These are phyloP conservation scores for Beauveria brongniartii DNA, from an alignment of 2,329 filamentous ascomycete species.

Conservation along the genomic window DNA sequence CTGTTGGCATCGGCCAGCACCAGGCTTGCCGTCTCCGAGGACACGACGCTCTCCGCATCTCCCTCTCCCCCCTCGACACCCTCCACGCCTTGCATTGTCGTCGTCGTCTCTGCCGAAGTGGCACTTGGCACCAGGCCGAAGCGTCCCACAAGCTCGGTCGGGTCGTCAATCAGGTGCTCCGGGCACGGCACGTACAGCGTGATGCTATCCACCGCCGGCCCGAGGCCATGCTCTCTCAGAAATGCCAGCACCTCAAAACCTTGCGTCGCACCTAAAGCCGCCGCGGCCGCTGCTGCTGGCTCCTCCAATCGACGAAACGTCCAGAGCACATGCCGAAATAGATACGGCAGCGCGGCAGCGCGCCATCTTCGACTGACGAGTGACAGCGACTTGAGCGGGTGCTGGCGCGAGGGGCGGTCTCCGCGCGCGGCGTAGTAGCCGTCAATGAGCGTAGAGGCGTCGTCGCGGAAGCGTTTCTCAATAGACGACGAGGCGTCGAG, in stretches of 20 bases:
- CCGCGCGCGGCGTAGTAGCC: constrained; percentile 29
- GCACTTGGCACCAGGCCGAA: constrained; percentile 24
- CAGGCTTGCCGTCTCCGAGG: constrained; percentile 15
- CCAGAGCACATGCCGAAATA: constrained; percentile 51
- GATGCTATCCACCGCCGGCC: constrained; percentile 33
- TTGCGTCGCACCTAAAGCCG: not conserved
- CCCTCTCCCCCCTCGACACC: not conserved
- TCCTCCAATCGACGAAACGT: constrained; percentile 24
- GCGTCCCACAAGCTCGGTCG: constrained; percentile 19
- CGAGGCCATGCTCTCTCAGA: constrained; percentile 26
- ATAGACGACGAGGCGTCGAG: constrained; percentile 44
- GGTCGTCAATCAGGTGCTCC: constrained; percentile 17
- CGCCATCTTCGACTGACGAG: constrained; percentile 46
- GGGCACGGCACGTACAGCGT: constrained; percentile 31
- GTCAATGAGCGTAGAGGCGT: constrained; percentile 34
- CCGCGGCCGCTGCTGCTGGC: not conserved
- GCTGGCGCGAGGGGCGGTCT: not conserved
- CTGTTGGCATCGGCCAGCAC: not conserved
- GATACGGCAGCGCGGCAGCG: constrained; percentile 38
- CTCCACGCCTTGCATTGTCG: not conserved
- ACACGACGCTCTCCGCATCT: not conserved
- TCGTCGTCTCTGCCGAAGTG: constrained; percentile 12
- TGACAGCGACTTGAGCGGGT: constrained; percentile 48
- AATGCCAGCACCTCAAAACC: constrained; percentile 27
- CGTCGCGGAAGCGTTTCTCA: constrained; percentile 35